These are phyloP conservation scores for Tylopilus balloui DNA, from an alignment of 768 basidiomycete genomes.

Conservation along the genomic window DNA sequence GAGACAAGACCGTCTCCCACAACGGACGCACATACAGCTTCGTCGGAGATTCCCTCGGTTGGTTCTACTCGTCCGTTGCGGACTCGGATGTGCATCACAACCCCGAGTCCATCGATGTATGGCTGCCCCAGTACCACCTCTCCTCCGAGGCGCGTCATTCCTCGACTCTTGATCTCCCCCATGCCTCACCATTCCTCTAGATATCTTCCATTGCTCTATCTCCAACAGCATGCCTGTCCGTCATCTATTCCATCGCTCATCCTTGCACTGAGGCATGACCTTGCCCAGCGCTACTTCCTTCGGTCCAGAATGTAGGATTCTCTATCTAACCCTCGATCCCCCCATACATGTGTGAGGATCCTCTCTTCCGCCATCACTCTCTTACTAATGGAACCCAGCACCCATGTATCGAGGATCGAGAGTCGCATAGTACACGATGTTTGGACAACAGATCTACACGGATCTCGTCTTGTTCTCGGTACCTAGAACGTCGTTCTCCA, in stretches of 20 bases:
- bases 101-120: slow-evolving; percentile 19
- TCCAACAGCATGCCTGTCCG: slow-evolving; percentile 48
- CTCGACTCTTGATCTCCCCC: neutral
- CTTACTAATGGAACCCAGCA: slow-evolving; percentile 4
- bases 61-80: slow-evolving; percentile 39
- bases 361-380: too few relatives aligned
- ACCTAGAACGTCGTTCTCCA: neutral
- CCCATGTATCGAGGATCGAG: slow-evolving; percentile 29
- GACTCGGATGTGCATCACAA: slow-evolving; percentile 12
- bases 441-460: slow-evolving; percentile 50
- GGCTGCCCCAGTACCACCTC: slow-evolving; percentile 43
- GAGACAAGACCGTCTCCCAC: slow-evolving; percentile 32
- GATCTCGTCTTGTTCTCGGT: slow-evolving; percentile 52
- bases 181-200: slow-evolving; percentile 24
- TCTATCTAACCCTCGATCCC: slow-evolving; percentile 40
- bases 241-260: slow-evolving; percentile 7
- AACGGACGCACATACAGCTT: slow-evolving; percentile 35
- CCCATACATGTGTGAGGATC: slow-evolving; percentile 36
- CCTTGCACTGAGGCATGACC: slow-evolving; percentile 14
- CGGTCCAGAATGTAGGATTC: slow-evolving; percentile 48
- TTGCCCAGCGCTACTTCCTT: slow-evolving; percentile 50
- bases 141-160: slow-evolving; percentile 18
- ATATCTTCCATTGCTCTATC: slow-evolving; percentile 50
- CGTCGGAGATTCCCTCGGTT: slow-evolving; percentile 51
- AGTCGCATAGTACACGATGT: slow-evolving; percentile 48